phyloP scores from a whole-genome alignment of 1,139 yeast species.

The Taiozyma sp. region DNA sequence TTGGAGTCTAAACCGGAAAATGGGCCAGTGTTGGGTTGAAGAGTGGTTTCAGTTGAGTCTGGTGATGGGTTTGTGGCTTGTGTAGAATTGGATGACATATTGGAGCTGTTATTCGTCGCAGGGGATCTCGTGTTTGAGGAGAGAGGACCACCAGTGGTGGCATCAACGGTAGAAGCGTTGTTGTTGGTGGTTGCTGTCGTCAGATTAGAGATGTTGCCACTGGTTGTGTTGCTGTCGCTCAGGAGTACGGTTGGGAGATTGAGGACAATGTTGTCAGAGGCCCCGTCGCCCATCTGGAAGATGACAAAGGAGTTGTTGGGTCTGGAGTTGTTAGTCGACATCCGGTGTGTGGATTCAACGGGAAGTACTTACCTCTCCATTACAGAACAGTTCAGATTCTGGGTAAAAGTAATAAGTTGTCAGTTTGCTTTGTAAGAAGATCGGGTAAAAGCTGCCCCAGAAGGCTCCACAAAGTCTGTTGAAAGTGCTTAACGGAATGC shows the following conservation, averaged over 20 bases:
- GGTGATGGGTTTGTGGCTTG: not conserved
- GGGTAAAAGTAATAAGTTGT: not conserved
- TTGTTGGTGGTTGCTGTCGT: not conserved
- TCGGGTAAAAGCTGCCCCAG: not conserved
- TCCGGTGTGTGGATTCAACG: not conserved
- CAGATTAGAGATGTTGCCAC: not conserved
- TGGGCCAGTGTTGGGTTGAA: not conserved
- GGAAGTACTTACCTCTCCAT: slow-evolving; percentile 5
- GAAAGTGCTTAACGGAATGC: not conserved
- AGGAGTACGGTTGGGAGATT: slow-evolving; percentile 11
- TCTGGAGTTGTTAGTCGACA: slow-evolving; percentile 1
- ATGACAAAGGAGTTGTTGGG: slow-evolving; percentile 13
- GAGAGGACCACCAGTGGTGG: not conserved
- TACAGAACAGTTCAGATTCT: not conserved
- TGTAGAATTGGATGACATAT: not conserved
- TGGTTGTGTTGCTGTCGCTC: not conserved
- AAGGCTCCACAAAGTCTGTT: slow-evolving; percentile 1
- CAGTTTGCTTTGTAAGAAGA: not conserved
- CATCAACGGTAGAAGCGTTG: not conserved
- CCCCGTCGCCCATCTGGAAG: slow-evolving; percentile 17
- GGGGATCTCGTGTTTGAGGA: not conserved
- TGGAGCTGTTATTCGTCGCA: not conserved
- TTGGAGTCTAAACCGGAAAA: not conserved
- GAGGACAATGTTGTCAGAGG: slow-evolving; percentile 13
- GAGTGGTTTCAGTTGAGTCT: not conserved